Evolutionary conservation across 805 yeast genomes (phyloP).

Genomic region (Wickerhamomyces bovis): DNA sequence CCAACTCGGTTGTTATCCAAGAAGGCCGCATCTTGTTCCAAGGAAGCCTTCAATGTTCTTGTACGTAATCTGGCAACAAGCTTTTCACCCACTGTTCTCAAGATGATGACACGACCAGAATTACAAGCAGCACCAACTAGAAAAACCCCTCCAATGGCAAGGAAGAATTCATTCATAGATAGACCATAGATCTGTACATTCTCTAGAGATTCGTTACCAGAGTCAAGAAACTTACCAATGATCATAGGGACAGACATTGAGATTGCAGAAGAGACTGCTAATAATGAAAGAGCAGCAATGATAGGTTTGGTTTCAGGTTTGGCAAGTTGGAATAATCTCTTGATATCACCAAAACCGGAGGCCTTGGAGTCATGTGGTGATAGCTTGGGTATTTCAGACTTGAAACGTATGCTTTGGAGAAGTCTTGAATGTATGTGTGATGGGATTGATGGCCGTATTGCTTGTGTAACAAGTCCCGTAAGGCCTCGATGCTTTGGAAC

Average conservation of each 20-base stretch:
- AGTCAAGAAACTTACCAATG: constrained; percentile 82
- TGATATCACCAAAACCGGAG: constrained; percentile 29
- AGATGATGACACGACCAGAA: constrained; percentile 68
- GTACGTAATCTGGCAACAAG: constrained; percentile 80
- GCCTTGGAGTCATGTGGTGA: constrained; percentile 30
- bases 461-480: neutral
- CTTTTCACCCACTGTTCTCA: constrained; percentile 80
- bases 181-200: constrained; percentile 48
- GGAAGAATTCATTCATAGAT: constrained; percentile 56
- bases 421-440: neutral
- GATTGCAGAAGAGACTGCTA: constrained; percentile 68
- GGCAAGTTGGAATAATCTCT: constrained; percentile 48
- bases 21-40: constrained; percentile 84
- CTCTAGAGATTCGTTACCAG: constrained; percentile 23
- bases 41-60: constrained; percentile 65
- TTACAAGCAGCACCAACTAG: constrained; percentile 72
- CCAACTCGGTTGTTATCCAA: constrained; percentile 89
- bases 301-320: constrained; percentile 51
- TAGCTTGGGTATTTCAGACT: constrained; percentile 11
- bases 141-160: constrained; percentile 56
- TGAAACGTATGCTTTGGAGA: neutral
- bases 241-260: constrained; percentile 77
- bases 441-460: neutral
- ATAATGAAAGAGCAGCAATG: constrained; percentile 53
- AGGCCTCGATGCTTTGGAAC: neutral